These are phyloP conservation scores for Citrus inodora DNA, from an alignment of 345 rosid species.

Conservation along the genomic window DNA sequence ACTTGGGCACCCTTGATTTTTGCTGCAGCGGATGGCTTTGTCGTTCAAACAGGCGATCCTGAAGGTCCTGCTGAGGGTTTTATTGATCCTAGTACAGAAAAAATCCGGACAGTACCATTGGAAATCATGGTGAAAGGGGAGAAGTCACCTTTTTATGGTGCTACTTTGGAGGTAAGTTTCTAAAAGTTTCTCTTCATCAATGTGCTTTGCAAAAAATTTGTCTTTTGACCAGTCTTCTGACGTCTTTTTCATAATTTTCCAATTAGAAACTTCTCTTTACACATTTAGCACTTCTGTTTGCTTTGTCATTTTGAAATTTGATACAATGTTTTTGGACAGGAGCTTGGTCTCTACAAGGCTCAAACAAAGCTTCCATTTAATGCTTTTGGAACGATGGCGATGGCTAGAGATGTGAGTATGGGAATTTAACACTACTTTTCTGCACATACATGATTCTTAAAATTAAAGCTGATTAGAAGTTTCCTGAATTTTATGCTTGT, in stretches of 20 bases:
- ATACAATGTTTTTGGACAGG: slow-evolving; percentile 39
- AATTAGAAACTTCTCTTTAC: not conserved
- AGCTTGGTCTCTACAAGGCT: slow-evolving; percentile 95
- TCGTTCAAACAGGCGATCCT: slow-evolving; percentile 99
- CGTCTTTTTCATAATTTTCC: not conserved
- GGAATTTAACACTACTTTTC: not conserved
- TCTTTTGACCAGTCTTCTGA: not conserved
- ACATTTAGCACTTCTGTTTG: not conserved
- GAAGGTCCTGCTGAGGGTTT: slow-evolving; percentile 96
- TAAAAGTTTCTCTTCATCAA: not conserved
- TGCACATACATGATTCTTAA: not conserved
- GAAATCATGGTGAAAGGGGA: slow-evolving; percentile 84
- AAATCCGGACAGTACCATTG: slow-evolving; percentile 73
- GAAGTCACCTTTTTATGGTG: slow-evolving; percentile 77
- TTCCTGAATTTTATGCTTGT: not conserved
- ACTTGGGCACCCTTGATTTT: not conserved
- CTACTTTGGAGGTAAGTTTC: slow-evolving; percentile 67
- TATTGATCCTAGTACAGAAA: slow-evolving; percentile 94
- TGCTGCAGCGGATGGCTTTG: slow-evolving; percentile 94
- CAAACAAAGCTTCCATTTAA: slow-evolving; percentile 96
- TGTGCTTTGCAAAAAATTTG: not conserved
- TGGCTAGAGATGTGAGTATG: slow-evolving; percentile 93
- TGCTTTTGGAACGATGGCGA: slow-evolving; percentile 99
- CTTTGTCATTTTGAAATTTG: not conserved
- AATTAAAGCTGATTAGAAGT: not conserved